Conservation (phyloP, 495 filamentous ascomycete genomes). For the Penicillium salamii region DNA sequence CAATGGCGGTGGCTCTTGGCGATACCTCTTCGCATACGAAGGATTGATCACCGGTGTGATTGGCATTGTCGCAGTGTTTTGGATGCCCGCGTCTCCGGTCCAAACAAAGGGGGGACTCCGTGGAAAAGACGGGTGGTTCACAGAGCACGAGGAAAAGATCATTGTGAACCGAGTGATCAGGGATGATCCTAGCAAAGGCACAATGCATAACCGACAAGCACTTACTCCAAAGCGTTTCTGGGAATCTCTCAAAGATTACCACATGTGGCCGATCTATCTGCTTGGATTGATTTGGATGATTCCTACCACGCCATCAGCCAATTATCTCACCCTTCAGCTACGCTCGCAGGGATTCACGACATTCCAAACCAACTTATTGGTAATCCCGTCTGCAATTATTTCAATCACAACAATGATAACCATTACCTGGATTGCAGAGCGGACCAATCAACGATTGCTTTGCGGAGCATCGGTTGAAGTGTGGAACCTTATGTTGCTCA, state of each 20-base stretch:
- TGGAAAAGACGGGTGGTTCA: slow-evolving; percentile 69
- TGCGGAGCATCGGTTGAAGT: slow-evolving; percentile 46
- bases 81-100: slow-evolving; percentile 61
- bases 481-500: slow-evolving; percentile 54
- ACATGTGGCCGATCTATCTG: slow-evolving; percentile 53
- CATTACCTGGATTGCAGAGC: slow-evolving; percentile 50
- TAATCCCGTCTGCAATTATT: slow-evolving; percentile 55
- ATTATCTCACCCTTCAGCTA: slow-evolving; percentile 61
- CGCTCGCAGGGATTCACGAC: slow-evolving; percentile 59
- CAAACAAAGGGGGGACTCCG: slow-evolving; percentile 60
- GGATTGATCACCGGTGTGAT: slow-evolving; percentile 49
- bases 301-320: slow-evolving; percentile 36
- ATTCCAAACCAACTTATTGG: slow-evolving; percentile 55
- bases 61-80: slow-evolving; percentile 54
- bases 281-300: slow-evolving; percentile 51
- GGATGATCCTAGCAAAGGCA: slow-evolving; percentile 70
- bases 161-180: slow-evolving; percentile 71
- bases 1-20: slow-evolving; percentile 40
- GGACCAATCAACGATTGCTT: slow-evolving; percentile 49
- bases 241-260: slow-evolving; percentile 49
- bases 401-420: slow-evolving; percentile 39
- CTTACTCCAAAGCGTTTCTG: slow-evolving; percentile 46
- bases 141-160: slow-evolving; percentile 50
- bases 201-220: slow-evolving; percentile 59
- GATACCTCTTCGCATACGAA: slow-evolving; percentile 18